A percentile compares a stretch with the other conserved stretches of the same genome.
Conservation (phyloP, 139 green algal genomes). For the Pseudopediastrum boryanum region DNA sequence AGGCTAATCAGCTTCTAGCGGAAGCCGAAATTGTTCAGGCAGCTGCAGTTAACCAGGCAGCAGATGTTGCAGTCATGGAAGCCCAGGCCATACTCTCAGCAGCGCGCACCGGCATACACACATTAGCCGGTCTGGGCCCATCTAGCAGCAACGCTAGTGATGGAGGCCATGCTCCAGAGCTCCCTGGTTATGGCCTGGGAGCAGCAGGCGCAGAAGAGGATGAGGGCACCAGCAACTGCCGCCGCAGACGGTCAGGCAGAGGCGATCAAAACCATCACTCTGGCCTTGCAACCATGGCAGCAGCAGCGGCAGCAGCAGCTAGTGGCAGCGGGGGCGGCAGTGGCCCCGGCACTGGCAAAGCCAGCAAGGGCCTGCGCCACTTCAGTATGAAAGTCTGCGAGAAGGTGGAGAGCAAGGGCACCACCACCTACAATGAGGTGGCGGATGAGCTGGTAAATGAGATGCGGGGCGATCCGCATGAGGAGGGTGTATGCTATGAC, state of each 20-base stretch:
- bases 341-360: neutral
- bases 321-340: neutral
- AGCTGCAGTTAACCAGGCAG: slow-evolving; percentile 22
- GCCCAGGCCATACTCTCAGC: slow-evolving; percentile 4
- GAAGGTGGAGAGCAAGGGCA: slow-evolving; percentile 84
- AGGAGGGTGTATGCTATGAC: slow-evolving; percentile 62
- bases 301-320: neutral
- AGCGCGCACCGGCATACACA: neutral
- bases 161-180: neutral
- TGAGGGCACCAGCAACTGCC: neutral
- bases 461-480: slow-evolving; percentile 41
- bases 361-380: slow-evolving; percentile 81
- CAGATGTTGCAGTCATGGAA: slow-evolving; percentile 22
- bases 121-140: neutral
- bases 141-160: neutral
- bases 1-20: too few relatives aligned
- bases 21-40: too few relatives aligned
- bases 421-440: slow-evolving; percentile 96
- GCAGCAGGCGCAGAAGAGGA: neutral
- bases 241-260: neutral
- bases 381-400: slow-evolving; percentile 92
- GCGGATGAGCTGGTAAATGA: slow-evolving; percentile 91
- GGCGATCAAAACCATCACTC: neutral
- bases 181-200: neutral
- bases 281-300: neutral